These are phyloP conservation scores for Apiospora kogelbergensis DNA, from an alignment of 2,329 filamentous ascomycete genomes.

Conservation along the genomic window DNA sequence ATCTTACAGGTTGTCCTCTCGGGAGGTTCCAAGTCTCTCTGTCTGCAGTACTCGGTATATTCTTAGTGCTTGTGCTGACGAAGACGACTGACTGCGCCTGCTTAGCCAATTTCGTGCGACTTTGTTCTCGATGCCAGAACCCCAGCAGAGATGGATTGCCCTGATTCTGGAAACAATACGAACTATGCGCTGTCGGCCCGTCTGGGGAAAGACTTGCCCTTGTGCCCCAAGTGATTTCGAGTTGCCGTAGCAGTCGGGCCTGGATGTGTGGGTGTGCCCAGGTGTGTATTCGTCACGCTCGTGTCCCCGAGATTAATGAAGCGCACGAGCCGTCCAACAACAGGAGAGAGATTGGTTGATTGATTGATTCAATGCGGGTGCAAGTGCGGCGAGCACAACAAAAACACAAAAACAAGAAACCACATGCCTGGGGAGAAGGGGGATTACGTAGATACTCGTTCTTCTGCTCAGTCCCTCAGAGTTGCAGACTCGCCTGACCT, in stretches of 20 bases:
- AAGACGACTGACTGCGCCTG: too few relatives aligned
- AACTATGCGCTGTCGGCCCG: neutral
- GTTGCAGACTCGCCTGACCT: neutral
- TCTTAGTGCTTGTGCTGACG: too few relatives aligned
- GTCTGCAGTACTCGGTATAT: too few relatives aligned
- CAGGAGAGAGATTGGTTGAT: neutral
- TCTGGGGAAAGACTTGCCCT: neutral
- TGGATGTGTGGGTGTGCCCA: neutral
- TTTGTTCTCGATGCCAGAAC: neutral
- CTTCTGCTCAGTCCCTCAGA: neutral
- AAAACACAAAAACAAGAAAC: neutral
- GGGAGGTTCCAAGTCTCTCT: too few relatives aligned
- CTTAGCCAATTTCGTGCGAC: neutral
- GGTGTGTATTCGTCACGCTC: neutral
- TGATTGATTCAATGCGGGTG: neutral
- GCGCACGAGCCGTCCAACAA: neutral
- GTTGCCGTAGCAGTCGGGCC: neutral
- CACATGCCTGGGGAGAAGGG: too few relatives aligned
- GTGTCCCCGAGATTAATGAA: neutral
- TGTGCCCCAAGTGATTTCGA: neutral
- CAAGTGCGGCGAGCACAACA: neutral
- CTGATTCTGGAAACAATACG: neutral
- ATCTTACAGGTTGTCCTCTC: too few relatives aligned
- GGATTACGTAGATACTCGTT: neutral
- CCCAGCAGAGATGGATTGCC: neutral